A percentile compares a stretch with the other conserved stretches of the same genome.
Conservation (phyloP, 2,329 filamentous ascomycete genomes). For the Apiospora arundinis region DNA sequence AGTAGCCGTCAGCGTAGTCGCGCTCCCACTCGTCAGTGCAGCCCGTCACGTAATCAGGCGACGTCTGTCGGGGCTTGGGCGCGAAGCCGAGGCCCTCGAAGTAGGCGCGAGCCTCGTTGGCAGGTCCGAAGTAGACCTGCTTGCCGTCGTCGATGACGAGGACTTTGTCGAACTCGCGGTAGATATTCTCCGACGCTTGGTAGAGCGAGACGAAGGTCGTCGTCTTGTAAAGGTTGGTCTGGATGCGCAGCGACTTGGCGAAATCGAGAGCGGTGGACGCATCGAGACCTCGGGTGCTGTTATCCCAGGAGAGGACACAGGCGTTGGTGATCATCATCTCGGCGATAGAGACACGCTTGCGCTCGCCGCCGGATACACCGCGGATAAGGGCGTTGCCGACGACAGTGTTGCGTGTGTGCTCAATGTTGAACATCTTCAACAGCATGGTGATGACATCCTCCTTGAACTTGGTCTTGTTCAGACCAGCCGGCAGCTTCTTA, state of each 20-base stretch:
- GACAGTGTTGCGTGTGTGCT: constrained; percentile 84
- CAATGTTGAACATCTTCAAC: constrained; percentile 92
- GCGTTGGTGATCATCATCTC: constrained; percentile 82
- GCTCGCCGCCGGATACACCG: constrained; percentile 80
- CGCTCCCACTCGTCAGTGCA: constrained; percentile 87
- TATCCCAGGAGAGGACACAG: constrained; percentile 78
- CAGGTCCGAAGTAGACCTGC: constrained; percentile 78
- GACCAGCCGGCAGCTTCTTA: constrained; percentile 76
- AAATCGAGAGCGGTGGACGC: constrained; percentile 72
- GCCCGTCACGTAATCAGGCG: constrained; percentile 80
- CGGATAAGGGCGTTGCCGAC: constrained; percentile 84
- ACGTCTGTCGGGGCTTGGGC: constrained; percentile 78
- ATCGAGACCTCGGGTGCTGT: constrained; percentile 73
- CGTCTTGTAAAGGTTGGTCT: constrained; percentile 84
- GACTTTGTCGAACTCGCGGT: constrained; percentile 82
- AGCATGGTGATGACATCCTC: constrained; percentile 75
- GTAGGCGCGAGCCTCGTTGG: constrained; percentile 70
- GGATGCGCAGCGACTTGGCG: constrained; percentile 73
- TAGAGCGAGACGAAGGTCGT: constrained; percentile 88
- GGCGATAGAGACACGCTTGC: constrained; percentile 81
- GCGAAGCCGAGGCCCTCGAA: constrained; percentile 80
- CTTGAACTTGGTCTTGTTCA: constrained; percentile 78
- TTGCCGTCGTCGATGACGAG: constrained; percentile 78
- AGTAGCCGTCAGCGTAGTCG: constrained; percentile 73
- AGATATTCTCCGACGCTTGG: constrained; percentile 84